Base-by-base conservation (phyloP, 345 rosid species). In the Camelina neglecta region DNA sequence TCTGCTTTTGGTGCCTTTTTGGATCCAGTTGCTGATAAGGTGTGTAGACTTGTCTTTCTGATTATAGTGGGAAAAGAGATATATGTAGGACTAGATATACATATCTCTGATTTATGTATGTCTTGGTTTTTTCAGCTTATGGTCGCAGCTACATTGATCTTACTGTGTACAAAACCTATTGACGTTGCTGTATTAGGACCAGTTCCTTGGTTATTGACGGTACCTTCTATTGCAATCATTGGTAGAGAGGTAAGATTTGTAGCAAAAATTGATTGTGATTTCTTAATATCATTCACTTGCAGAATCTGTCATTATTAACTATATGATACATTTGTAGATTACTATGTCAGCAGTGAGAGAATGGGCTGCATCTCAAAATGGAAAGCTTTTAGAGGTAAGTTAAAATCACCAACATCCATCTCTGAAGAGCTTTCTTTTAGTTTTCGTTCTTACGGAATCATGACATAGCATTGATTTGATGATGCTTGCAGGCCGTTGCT, bases 11-110 rank as follows among this genome's bases (percentile, higher is more conserved):
- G 99, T 79, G 99, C 99, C 12, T 95, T 95, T 85, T 83, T 95
- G 88, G 99, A 95, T 84, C 99, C 98, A 6, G 98, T 95, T 55
- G 98, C 99, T 35, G 99, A 95, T 75, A 95, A 95, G 97, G 99
- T 95, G 98, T 89, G 82, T 35, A 69, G 58, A 59, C 36, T 53
- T 54, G 24, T 79, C 15, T 69, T 57, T 13, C 41, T 60, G 26
- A 39, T 15, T 60, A 1, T 11, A 45, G 35, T 44, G 44, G 31
- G 24, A n/a, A 33, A 13, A 13, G 56, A 26, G 5, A 47, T 74
- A 1, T 42, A 9, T 54, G 35, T 42, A 15, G 29, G 29, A 12
- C 35, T 54, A 54, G 59, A 24, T 53, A 16, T 5, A 11, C 8
- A 53, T 59, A 53, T 64, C 20, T 70, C 53, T 78, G 56, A 54